A percentile compares a stretch with the other conserved stretches of the same genome.
These are phyloP conservation scores for Trichoderma cornu-damae DNA, from an alignment of 2,329 filamentous ascomycete species.

Conservation along the genomic window DNA sequence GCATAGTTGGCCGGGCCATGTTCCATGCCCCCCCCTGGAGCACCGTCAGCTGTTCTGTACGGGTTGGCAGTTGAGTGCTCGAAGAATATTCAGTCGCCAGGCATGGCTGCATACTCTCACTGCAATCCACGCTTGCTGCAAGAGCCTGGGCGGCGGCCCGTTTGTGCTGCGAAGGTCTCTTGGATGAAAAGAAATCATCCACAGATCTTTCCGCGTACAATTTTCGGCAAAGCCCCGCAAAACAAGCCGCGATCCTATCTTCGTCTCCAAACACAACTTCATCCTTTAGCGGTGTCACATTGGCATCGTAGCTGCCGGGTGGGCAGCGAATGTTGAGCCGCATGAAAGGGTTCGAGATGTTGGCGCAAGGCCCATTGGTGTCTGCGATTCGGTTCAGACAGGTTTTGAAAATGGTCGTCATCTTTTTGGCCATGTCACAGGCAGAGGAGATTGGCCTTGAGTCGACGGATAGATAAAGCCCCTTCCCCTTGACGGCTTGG, in stretches of 20 bases:
- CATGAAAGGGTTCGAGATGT: slow-evolving; percentile 53
- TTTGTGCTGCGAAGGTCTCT: not conserved
- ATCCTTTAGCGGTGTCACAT: slow-evolving; percentile 67
- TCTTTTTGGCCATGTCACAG: slow-evolving; percentile 55
- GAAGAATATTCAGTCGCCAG: not conserved
- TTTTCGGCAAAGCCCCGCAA: slow-evolving; percentile 40
- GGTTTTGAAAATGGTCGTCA: slow-evolving; percentile 50
- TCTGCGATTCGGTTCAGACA: slow-evolving; percentile 37
- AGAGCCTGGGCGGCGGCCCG: not conserved
- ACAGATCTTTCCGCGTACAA: slow-evolving; percentile 31
- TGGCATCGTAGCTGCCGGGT: slow-evolving; percentile 61
- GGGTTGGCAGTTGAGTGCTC: too few relatives aligned
- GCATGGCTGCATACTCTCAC: not conserved
- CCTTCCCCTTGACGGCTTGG: slow-evolving; percentile 40
- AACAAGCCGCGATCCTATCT: slow-evolving; percentile 39
- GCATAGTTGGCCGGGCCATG: not conserved
- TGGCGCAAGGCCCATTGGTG: slow-evolving; percentile 23
- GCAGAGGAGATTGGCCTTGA: slow-evolving; percentile 55
- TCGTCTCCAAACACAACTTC: slow-evolving; percentile 64
- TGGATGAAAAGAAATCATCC: not conserved
- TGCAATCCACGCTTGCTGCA: too few relatives aligned
- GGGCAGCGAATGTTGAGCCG: slow-evolving; percentile 59
- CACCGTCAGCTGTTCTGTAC: not conserved
- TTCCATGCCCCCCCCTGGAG: too few relatives aligned
- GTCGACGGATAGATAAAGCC: slow-evolving; percentile 63